Percentiles rank a stretch among this genome's conserved stretches.
Conservation (phyloP, 2,329 filamentous ascomycete species). For the Ophiostoma fasciatum region DNA sequence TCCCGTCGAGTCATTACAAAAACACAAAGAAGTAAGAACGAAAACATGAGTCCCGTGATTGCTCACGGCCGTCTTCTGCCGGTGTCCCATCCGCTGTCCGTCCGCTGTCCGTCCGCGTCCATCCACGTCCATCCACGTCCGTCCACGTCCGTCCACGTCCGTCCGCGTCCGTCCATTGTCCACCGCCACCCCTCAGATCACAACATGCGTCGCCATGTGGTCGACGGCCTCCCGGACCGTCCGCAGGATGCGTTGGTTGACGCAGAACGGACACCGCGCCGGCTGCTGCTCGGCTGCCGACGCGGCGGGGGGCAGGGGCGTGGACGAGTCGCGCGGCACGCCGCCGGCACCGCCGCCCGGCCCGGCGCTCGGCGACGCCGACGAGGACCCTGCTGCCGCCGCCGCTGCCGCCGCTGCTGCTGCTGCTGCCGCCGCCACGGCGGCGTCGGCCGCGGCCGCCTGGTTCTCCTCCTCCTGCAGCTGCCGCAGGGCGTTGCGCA, state of each 20-base stretch:
- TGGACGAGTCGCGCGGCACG: too few species aligned
- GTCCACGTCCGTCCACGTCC: too few species aligned
- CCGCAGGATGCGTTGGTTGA: slow-evolving; percentile 45
- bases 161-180: too few species aligned
- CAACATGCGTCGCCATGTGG: slow-evolving; percentile 46
- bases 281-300: slow-evolving; percentile 16
- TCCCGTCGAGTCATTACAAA: too few species aligned
- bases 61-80: too few species aligned
- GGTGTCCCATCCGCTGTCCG: too few species aligned
- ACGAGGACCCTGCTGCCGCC: too few species aligned
- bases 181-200: slow-evolving; percentile 24
- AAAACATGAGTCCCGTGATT: too few species aligned
- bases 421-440: slow-evolving; percentile 34
- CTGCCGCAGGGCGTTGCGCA: slow-evolving; percentile 43
- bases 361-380: neutral
- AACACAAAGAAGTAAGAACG: too few species aligned
- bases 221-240: slow-evolving; percentile 48
- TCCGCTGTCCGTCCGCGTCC: too few species aligned
- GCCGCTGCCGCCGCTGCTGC: slow-evolving; percentile 20
- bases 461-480: slow-evolving; percentile 44
- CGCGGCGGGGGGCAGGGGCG: too few species aligned
- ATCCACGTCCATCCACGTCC: too few species aligned
- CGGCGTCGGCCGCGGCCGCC: slow-evolving; percentile 40
- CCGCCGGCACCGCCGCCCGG: slow-evolving; percentile 17
- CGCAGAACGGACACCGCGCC: slow-evolving; percentile 43